phyloP scores from a whole-genome alignment of 106 monocot species.

The Allium cepa region DNA sequence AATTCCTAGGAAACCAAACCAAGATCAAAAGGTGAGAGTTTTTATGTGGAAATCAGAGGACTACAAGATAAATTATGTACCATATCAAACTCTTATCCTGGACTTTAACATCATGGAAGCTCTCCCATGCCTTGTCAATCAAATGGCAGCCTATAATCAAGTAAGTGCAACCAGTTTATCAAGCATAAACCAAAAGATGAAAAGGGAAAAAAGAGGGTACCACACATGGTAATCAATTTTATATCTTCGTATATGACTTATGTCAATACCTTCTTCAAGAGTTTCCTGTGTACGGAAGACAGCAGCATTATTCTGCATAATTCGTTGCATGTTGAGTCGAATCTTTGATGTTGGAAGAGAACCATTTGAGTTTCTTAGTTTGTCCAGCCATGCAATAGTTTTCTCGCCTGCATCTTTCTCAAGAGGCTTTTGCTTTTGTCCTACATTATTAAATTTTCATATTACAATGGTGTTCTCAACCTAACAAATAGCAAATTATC shows the following conservation, averaged over 20 bases:
- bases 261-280: constrained; percentile 67
- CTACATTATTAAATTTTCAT: constrained; percentile 17
- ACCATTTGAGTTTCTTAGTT: constrained; percentile 86
- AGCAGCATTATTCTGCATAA: constrained; percentile 99
- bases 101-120: constrained; percentile 74
- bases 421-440: constrained; percentile 77
- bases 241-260: background rate
- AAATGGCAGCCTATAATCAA: constrained; percentile 56
- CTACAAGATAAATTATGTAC: constrained; percentile 17
- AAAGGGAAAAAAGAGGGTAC: background rate
- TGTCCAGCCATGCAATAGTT: constrained; percentile 92
- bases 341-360: constrained; percentile 85
- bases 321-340: constrained; percentile 95
- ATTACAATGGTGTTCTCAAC: background rate
- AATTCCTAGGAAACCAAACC: constrained; percentile 45
- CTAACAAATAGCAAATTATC: too few relatives aligned
- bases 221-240: background rate
- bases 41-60: too few relatives aligned
- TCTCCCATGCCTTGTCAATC: constrained; percentile 85
- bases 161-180: too few relatives aligned
- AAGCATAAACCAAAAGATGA: background rate
- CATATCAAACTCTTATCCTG: constrained; percentile 81
- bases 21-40: too few relatives aligned
- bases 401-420: constrained; percentile 73
- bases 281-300: constrained; percentile 97